A percentile compares a stretch with the other conserved stretches of the same genome.
Evolutionary conservation across 805 yeast species (phyloP).

Genomic region (Tetrapisispora taiwanensis): DNA sequence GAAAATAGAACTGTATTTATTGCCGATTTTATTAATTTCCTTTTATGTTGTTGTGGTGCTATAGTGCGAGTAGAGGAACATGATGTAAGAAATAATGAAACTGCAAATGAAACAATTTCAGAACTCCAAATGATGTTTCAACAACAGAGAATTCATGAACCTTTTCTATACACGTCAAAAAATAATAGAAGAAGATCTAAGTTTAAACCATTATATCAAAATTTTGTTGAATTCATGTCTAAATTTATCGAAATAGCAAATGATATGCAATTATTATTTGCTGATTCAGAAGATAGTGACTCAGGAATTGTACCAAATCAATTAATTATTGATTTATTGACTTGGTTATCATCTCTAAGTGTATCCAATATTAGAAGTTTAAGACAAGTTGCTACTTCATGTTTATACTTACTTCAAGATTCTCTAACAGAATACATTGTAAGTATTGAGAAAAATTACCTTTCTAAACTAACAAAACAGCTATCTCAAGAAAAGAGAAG

Average conservation of each 20-base stretch:
- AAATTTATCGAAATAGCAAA: constrained; percentile 43
- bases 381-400: constrained; percentile 54
- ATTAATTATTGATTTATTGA: constrained; percentile 40
- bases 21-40: constrained; percentile 54
- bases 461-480: constrained; percentile 32
- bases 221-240: constrained; percentile 46
- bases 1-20: constrained; percentile 39
- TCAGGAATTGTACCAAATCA: constrained; percentile 8
- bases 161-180: constrained; percentile 50
- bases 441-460: constrained; percentile 27
- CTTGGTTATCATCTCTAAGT: constrained; percentile 70
- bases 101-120: constrained; percentile 61
- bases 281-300: constrained; percentile 18
- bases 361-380: constrained; percentile 62
- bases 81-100: constrained; percentile 60
- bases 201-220: constrained; percentile 39
- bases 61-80: constrained; percentile 57
- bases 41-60: constrained; percentile 66
- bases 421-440: constrained; percentile 43
- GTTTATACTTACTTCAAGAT: constrained; percentile 51
- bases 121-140: constrained; percentile 59
- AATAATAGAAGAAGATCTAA: constrained; percentile 33
- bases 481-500: constrained; percentile 30
- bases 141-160: constrained; percentile 56
- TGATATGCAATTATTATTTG: constrained; percentile 53